Base-by-base conservation (phyloP, 2,329 filamentous ascomycete species). In the Ceratocystis eucalypticola region DNA sequence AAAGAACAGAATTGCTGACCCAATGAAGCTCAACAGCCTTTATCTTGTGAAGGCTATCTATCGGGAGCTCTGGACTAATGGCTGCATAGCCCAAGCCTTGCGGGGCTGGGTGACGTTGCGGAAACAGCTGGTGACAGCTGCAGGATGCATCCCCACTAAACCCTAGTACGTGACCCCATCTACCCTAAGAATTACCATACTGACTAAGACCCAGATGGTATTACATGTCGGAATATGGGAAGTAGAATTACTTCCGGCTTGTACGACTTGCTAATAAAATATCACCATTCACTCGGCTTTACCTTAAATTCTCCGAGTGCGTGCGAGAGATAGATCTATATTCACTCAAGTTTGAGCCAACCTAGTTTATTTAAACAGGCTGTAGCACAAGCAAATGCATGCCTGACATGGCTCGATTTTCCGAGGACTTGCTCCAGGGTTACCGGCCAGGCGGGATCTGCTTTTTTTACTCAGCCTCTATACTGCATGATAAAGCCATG, bases 11-110 rank as follows among this genome's bases (percentile, higher is more conserved):
- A 22, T 53, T 53, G 22, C 22, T 53, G 48, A 53, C 20, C 5
- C 48, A 53, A 53, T 22, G 20, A 41, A 59, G 53, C 53, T 59
- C 53, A 59, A 59, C 15, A 25, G 48, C 6, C 25, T 20, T 8
- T 4, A 1, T 2, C 37, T 37, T 59, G 28, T 63, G 22, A 48
- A 63, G 25, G 44, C 37, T 50, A 41, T 50, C 37, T 22, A 45
- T 63, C 46, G 44, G 61, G 41, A 63, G 41, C 61, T 63, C 61
- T 63, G 22, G 41, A 33, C 61, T 25, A 12, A 17, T 25, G 46
- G 46, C 22, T 46, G 41, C 61, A 63, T 65, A 28, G 50, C 63
- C 48, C 57, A 65, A 66, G 65, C 65, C 57, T 53, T 66, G 65
- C 57, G 65, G 65, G 57, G 65, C 59, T 66, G n/a, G 53, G 44